Conservation (phyloP, 1,139 yeast genomes). For the Yamadazyma mexicana region DNA sequence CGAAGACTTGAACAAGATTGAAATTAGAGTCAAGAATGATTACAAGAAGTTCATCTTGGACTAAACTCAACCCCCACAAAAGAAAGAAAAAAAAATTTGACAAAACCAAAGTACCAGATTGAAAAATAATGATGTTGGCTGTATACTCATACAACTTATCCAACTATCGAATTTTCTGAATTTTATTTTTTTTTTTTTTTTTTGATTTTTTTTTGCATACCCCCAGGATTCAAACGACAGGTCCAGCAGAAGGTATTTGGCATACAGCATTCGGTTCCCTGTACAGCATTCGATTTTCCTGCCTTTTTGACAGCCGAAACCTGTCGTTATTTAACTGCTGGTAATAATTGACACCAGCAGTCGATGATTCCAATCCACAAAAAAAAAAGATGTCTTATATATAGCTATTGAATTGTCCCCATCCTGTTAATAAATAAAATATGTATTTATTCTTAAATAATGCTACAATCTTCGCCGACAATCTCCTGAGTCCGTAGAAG, state of each 20-base stretch:
- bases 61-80: too few relatives aligned
- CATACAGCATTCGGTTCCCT: neutral
- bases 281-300: too few relatives aligned
- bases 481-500: neutral
- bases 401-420: slow-evolving; percentile 10
- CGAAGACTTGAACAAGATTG: slow-evolving; percentile 27
- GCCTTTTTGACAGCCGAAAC: too few relatives aligned
- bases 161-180: neutral
- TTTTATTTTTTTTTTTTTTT: slow-evolving; percentile 1
- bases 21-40: slow-evolving; percentile 43
- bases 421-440: slow-evolving; percentile 9
- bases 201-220: slow-evolving; percentile 11
- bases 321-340: too few relatives aligned
- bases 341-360: neutral
- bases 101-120: too few relatives aligned
- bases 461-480: neutral
- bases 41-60: slow-evolving; percentile 45
- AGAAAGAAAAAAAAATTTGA: neutral
- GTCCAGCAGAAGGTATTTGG: too few relatives aligned
- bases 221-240: slow-evolving; percentile 2
- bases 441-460: slow-evolving; percentile 2
- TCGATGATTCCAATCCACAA: neutral
- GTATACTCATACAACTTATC: too few relatives aligned
- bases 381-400: slow-evolving; percentile 9
- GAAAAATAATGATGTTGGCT: too few relatives aligned